Conservation (phyloP, 768 basidiomycete species). For the Bullera alba region DNA sequence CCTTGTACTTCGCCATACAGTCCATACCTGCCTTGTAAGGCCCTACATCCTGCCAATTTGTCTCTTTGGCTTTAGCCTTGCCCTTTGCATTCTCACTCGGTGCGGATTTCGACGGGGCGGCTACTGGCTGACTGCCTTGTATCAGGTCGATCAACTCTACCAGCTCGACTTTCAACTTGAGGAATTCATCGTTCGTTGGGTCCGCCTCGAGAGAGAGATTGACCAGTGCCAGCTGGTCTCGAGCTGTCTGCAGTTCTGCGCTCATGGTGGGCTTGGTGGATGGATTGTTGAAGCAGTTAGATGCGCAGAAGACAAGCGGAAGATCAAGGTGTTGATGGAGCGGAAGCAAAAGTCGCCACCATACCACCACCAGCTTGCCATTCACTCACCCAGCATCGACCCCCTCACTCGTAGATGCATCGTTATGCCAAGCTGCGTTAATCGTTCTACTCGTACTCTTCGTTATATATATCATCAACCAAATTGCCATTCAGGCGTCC, state of each 20-base stretch:
- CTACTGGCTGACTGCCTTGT: too few relatives aligned
- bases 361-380: too few relatives aligned
- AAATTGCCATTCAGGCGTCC: too few relatives aligned
- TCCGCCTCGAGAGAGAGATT: conserved; percentile 43
- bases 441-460: too few relatives aligned
- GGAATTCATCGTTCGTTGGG: conserved; percentile 41
- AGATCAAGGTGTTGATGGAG: too few relatives aligned
- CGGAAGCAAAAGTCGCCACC: too few relatives aligned
- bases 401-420: too few relatives aligned
- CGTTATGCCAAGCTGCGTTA: too few relatives aligned
- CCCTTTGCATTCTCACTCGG: conserved; percentile 1
- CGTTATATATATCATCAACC: too few relatives aligned
- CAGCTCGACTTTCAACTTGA: conserved; percentile 43
- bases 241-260: conserved; percentile 44
- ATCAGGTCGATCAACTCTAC: conserved; percentile 45
- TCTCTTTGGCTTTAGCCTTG: conserved; percentile 34
- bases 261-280: conserved; percentile 31
- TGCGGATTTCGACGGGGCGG: conserved; percentile 24
- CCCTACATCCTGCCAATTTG: conserved; percentile 35
- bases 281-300: too few relatives aligned
- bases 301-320: too few relatives aligned
- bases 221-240: conserved; percentile 46
- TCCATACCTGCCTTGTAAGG: conserved; percentile 45
- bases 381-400: too few relatives aligned
- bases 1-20: conserved; percentile 46